Evolutionary conservation across 345 rosid species (phyloP).

Genomic region (Passiflora organensis): DNA sequence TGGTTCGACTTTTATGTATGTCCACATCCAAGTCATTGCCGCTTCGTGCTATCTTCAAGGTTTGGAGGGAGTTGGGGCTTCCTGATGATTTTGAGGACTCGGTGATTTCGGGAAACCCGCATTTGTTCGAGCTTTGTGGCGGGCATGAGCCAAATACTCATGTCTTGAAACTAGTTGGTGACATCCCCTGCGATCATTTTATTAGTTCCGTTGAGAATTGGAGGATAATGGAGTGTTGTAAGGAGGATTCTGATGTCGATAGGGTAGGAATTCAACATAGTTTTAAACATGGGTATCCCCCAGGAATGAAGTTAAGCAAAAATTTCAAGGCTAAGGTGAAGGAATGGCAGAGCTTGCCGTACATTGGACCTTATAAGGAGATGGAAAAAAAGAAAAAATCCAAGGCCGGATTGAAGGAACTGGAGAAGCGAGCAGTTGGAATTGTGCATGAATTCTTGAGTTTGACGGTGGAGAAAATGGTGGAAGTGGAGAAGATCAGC

Average conservation of each 20-base stretch:
- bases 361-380: slow-evolving; percentile 65
- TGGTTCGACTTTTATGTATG: slow-evolving; percentile 63
- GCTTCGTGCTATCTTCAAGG: slow-evolving; percentile 78
- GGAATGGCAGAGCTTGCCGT: slow-evolving; percentile 81
- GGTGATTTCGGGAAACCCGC: slow-evolving; percentile 47
- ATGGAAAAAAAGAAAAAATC: slow-evolving; percentile 41
- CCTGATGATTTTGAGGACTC: slow-evolving; percentile 95
- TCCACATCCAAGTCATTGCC: slow-evolving; percentile 65
- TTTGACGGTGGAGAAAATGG: slow-evolving; percentile 84
- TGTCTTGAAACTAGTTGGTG: slow-evolving; percentile 49
- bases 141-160: slow-evolving; percentile 72
- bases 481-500: slow-evolving; percentile 91
- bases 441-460: slow-evolving; percentile 73
- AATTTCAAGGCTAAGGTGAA: slow-evolving; percentile 65
- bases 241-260: slow-evolving; percentile 44
- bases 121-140: slow-evolving; percentile 47
- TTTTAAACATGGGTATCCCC: slow-evolving; percentile 69
- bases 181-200: slow-evolving; percentile 24
- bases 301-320: slow-evolving; percentile 80
- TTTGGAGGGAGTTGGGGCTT: slow-evolving; percentile 90
- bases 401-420: slow-evolving; percentile 38
- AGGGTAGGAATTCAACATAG: slow-evolving; percentile 45
- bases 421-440: slow-evolving; percentile 77
- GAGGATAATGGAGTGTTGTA: slow-evolving; percentile 65
- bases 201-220: slow-evolving; percentile 72